Evolutionary conservation across 2,329 filamentous ascomycete genomes (phyloP).

Genomic region (Alternaria tenuissima): DNA sequence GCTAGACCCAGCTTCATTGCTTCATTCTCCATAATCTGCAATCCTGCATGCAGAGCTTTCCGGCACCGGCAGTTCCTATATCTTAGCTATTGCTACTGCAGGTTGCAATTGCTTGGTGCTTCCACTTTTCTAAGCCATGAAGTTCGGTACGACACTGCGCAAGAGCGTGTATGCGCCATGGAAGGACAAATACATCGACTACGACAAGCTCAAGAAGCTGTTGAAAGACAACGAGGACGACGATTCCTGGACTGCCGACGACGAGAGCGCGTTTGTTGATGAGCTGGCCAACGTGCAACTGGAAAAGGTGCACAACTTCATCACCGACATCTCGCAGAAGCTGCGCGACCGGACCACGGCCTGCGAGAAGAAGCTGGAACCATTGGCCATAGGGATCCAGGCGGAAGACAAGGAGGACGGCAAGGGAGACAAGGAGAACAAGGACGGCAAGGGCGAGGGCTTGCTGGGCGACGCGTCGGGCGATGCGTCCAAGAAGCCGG

Average conservation of each 20-base stretch:
- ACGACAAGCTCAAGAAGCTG: constrained; percentile 88
- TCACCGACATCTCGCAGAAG: constrained; percentile 80
- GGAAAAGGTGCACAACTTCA: constrained; percentile 92
- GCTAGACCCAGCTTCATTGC: constrained; percentile 11
- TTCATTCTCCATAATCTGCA: neutral
- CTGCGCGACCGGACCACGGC: constrained; percentile 82
- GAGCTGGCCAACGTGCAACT: constrained; percentile 94
- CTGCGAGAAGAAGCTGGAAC: constrained; percentile 71
- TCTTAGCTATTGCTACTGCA: constrained; percentile 4
- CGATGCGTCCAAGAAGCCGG: constrained; percentile 34
- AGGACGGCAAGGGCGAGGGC: constrained; percentile 19
- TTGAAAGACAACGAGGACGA: constrained; percentile 74
- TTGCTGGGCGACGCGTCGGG: constrained; percentile 24
- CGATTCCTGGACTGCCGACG: constrained; percentile 84
- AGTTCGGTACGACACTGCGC: constrained; percentile 89
- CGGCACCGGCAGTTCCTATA: constrained; percentile 3
- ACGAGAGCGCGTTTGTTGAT: constrained; percentile 92
- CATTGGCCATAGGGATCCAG: constrained; percentile 56
- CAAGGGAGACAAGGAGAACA: constrained; percentile 15
- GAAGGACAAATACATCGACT: constrained; percentile 95
- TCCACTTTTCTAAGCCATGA: constrained; percentile 66
- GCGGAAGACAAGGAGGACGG: constrained; percentile 27
- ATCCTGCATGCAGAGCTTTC: constrained; percentile 21
- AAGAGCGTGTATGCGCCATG: constrained; percentile 83
- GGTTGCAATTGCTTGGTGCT: constrained; percentile 2